phyloP scores from a whole-genome alignment of 1,284 basidiomycete species.

The Taiwanofungus camphoratus region DNA sequence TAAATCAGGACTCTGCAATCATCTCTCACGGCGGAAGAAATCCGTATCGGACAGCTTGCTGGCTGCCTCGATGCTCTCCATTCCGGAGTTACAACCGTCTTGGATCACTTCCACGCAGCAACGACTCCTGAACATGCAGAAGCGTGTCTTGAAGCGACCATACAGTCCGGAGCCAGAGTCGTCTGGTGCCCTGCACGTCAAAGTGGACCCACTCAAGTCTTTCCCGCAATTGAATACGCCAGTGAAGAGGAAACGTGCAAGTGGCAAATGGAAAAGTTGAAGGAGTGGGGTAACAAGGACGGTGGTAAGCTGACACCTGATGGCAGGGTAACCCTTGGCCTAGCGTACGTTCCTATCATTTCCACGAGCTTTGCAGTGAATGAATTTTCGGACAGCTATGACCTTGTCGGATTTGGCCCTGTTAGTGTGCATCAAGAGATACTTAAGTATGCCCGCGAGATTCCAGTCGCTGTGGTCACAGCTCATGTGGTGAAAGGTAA shows the following conservation, averaged over 20 bases:
- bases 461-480: slow-evolving; percentile 22
- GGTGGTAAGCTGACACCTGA: slow-evolving; percentile 24
- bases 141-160: slow-evolving; percentile 23
- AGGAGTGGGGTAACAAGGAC: slow-evolving; percentile 23
- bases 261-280: slow-evolving; percentile 28
- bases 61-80: slow-evolving; percentile 30
- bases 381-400: slow-evolving; percentile 18
- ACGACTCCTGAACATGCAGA: slow-evolving; percentile 26
- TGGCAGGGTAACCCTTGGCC: slow-evolving; percentile 30
- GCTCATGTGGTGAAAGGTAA: slow-evolving; percentile 27
- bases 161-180: slow-evolving; percentile 27
- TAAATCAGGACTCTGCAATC: slow-evolving; percentile 21
- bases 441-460: slow-evolving; percentile 20
- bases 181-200: slow-evolving; percentile 26
- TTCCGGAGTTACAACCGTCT: slow-evolving; percentile 28
- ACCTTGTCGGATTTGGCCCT: slow-evolving; percentile 16
- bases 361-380: neutral
- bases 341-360: slow-evolving; percentile 19
- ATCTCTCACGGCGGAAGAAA: slow-evolving; percentile 24
- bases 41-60: slow-evolving; percentile 27
- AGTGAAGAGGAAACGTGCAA: slow-evolving; percentile 20
- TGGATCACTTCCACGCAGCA: slow-evolving; percentile 31
- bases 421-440: slow-evolving; percentile 19
- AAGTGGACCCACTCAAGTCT: slow-evolving; percentile 21
- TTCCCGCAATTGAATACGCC: slow-evolving; percentile 22